Conservation (phyloP, 108 stramenopile species). For the Ochromonas danica region DNA sequence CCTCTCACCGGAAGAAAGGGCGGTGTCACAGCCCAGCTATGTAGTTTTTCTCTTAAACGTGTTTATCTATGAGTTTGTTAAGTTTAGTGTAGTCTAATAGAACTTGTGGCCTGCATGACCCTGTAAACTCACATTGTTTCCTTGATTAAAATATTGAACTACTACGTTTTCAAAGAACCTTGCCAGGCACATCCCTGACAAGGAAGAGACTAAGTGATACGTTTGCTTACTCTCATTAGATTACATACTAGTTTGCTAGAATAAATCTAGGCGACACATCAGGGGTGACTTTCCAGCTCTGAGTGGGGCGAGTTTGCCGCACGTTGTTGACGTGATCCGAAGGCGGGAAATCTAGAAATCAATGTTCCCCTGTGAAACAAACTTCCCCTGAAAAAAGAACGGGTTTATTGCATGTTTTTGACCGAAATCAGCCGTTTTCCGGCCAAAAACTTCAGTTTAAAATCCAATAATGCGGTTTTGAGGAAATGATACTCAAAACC, state of each 20-base stretch:
- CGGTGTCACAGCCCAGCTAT: no score
- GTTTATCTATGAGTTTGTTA: conserved; percentile 17
- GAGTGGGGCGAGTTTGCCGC: no score
- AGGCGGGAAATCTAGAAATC: no score
- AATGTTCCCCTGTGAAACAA: no score
- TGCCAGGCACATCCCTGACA: conserved; percentile 13
- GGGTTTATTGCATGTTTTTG: no score
- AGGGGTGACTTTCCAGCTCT: no score
- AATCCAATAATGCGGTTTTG: no score
- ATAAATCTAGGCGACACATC: conserved; percentile 16
- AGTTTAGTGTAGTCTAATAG: conserved; percentile 17
- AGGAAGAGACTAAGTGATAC: conserved; percentile 15
- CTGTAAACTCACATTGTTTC: conserved; percentile 16
- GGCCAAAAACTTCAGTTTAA: no score
- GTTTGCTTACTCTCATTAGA: conserved; percentile 16
- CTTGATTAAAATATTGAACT: conserved; percentile 17
- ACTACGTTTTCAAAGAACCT: conserved; percentile 16
- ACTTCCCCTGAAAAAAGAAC: no score
- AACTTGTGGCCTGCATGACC: conserved; percentile 13
- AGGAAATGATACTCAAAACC: no score
- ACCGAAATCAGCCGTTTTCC: no score
- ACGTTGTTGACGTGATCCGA: no score
- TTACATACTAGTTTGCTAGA: conserved; percentile 17
- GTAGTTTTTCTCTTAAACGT: conserved; percentile 16
- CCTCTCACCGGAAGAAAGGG: not conserved